A percentile compares a stretch with the other conserved stretches of the same genome.
phyloP scores from a whole-genome alignment of 768 basidiomycete species.

The Agrocybe praecox region DNA sequence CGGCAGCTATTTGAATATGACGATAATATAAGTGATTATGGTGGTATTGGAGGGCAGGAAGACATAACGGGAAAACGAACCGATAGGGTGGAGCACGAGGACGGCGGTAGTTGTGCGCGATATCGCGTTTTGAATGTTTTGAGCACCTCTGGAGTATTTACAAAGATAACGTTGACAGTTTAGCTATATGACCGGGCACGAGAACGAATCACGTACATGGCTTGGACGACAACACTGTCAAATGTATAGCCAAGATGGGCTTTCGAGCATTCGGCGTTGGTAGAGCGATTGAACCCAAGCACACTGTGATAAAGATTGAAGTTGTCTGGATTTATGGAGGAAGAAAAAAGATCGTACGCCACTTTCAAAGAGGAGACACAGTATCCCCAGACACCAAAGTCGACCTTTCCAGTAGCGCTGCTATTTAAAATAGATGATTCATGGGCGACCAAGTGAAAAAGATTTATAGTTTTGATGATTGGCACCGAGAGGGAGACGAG shows the following conservation, averaged over 20 bases:
- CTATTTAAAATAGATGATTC: slow-evolving; percentile 33
- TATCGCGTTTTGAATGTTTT: slow-evolving; percentile 40
- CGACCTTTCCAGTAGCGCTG: slow-evolving; percentile 38
- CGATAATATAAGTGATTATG: neutral
- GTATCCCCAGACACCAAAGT: slow-evolving; percentile 68
- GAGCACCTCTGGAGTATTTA: slow-evolving; percentile 36
- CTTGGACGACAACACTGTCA: slow-evolving; percentile 47
- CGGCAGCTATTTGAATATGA: slow-evolving; percentile 40
- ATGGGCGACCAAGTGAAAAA: slow-evolving; percentile 50
- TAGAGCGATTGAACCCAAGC: slow-evolving; percentile 40
- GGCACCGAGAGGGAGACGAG: slow-evolving; percentile 65
- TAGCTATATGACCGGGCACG: slow-evolving; percentile 8
- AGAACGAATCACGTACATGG: slow-evolving; percentile 36
- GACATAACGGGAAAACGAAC: slow-evolving; percentile 27
- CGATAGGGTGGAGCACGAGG: slow-evolving; percentile 58
- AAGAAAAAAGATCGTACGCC: slow-evolving; percentile 33
- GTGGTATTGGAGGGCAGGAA: slow-evolving; percentile 1
- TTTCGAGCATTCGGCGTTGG: slow-evolving; percentile 46
- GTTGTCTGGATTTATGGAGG: neutral
- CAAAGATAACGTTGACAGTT: slow-evolving; percentile 7
- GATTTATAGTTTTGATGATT: slow-evolving; percentile 56
- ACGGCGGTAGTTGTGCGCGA: slow-evolving; percentile 46
- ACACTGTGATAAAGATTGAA: slow-evolving; percentile 31
- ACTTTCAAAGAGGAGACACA: slow-evolving; percentile 51
- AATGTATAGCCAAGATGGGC: slow-evolving; percentile 57